Evolutionary conservation across 1,284 basidiomycete genomes (phyloP), one percentile per base, ranked within the genome.

Genomic region (Irpex rosettiformis): DNA sequence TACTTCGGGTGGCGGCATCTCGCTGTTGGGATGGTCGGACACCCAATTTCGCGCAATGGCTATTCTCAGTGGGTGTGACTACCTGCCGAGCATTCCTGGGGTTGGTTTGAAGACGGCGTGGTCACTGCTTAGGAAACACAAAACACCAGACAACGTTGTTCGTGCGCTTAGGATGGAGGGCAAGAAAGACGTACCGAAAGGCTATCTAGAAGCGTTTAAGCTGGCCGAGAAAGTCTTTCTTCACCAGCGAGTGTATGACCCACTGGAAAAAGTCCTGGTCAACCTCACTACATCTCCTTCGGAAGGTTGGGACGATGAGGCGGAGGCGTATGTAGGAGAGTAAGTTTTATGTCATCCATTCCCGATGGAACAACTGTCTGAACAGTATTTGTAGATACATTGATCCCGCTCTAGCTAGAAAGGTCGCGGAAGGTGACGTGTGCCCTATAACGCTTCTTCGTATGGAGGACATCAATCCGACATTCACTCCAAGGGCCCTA

Each of bases 1-100:
- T n/a, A 70, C 78, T 5, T 70, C 76, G n/a, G 70, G 75, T 13
- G 78, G 80, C 13, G 86, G 87, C 37, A 84, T 94, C 64, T 89
- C 91, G 10, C 84, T 99, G 61, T 75, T 85, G 42, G 91, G 93
- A 16, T 99, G 96, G 96, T 86, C 90, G 8, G 89, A 95, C 66
- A 77, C 79, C 4, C 91, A 97, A 71, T 98, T 99, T 70, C 84
- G 97, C 24, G 81, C 90, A 37, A 98, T 98, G 94, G 92, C 96
- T 24, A 98, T 99, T 70, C 81, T 99, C 43, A 94, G 93, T 58
- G 97, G 97, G 2, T 99, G 97, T 71, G 97, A 99, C 72, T 99
- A 99, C 72, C 83, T 98, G 21, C 86, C 94, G 4, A 97, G 94
- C 57, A 92, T 99, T 61, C 88, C 88, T 51, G 96, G 97, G 1